Evolutionary conservation across 768 basidiomycete genomes (phyloP).

Genomic region (Psilocybe cyanescens): DNA sequence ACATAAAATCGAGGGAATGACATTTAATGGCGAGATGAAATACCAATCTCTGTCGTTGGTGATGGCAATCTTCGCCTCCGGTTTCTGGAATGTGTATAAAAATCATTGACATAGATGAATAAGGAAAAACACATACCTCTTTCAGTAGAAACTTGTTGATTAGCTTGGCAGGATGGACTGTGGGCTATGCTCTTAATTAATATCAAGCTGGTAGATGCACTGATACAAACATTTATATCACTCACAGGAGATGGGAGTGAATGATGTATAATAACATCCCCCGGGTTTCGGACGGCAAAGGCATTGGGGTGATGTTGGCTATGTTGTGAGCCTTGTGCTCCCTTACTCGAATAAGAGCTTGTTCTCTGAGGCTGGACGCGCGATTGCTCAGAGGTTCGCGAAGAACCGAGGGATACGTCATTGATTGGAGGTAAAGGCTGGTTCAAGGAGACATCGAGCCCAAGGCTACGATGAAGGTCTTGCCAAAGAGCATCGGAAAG

Average conservation of each 20-base stretch:
- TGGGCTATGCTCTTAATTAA: background rate
- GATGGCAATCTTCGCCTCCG: background rate
- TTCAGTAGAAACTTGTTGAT: background rate
- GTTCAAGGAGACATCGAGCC: background rate
- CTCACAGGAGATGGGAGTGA: background rate
- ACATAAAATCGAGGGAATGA: too few relatives aligned
- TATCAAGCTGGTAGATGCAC: too few relatives aligned
- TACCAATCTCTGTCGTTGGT: slow-evolving; percentile 2
- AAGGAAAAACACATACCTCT: background rate
- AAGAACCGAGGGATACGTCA: background rate
- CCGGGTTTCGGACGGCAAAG: background rate
- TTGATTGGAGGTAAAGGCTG: background rate
- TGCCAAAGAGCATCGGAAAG: slow-evolving; percentile 7
- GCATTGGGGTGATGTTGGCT: background rate
- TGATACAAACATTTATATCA: background rate
- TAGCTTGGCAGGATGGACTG: background rate
- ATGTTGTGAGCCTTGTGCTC: background rate
- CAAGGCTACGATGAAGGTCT: background rate
- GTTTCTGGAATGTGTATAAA: background rate
- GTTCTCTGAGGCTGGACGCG: background rate
- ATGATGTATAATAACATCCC: background rate
- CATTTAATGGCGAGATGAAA: background rate
- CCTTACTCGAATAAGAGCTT: background rate
- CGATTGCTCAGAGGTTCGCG: background rate
- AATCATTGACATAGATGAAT: background rate